These are phyloP conservation scores for Jamesozyma hellenica DNA, from an alignment of 805 yeast species.

Conservation along the genomic window DNA sequence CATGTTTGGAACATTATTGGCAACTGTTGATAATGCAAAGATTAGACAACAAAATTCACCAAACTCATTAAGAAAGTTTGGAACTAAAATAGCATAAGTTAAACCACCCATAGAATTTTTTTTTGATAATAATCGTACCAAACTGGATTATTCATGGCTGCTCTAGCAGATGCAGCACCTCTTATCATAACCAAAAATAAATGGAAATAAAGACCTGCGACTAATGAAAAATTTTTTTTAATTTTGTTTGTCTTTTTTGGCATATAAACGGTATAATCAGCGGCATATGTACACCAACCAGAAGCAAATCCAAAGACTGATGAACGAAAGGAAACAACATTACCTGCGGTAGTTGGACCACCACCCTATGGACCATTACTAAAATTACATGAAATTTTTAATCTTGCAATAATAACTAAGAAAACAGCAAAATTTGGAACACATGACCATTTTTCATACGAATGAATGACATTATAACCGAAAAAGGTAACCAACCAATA, in stretches of 20 bases:
- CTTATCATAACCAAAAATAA: slow-evolving; percentile 59
- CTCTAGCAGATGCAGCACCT: slow-evolving; percentile 82
- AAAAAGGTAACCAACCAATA: slow-evolving; percentile 66
- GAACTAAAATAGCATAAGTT: slow-evolving; percentile 65
- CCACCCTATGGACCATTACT: slow-evolving; percentile 39
- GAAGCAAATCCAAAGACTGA: slow-evolving; percentile 80
- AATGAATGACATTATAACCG: slow-evolving; percentile 75
- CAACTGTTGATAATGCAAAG: slow-evolving; percentile 74
- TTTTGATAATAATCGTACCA: slow-evolving; percentile 44
- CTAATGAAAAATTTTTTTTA: slow-evolving; percentile 54
- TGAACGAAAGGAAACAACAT: slow-evolving; percentile 74
- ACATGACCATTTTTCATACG: slow-evolving; percentile 81
- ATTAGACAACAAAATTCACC: slow-evolving; percentile 85
- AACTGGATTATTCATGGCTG: slow-evolving; percentile 36
- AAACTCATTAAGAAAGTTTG: slow-evolving; percentile 74
- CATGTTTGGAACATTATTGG: slow-evolving; percentile 90
- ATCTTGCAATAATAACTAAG: slow-evolving; percentile 66
- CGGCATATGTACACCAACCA: slow-evolving; percentile 92
- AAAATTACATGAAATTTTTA: slow-evolving; percentile 58
- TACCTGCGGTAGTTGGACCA: slow-evolving; percentile 66
- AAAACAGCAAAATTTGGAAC: slow-evolving; percentile 66
- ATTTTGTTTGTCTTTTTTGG: slow-evolving; percentile 49
- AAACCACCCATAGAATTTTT: slow-evolving; percentile 69
- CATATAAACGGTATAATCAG: slow-evolving; percentile 86
- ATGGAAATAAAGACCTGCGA: slow-evolving; percentile 55